Percentiles rank a stretch among this genome's conserved stretches.
Conservation (phyloP, 768 basidiomycete genomes). For the Tulasnella sp. region DNA sequence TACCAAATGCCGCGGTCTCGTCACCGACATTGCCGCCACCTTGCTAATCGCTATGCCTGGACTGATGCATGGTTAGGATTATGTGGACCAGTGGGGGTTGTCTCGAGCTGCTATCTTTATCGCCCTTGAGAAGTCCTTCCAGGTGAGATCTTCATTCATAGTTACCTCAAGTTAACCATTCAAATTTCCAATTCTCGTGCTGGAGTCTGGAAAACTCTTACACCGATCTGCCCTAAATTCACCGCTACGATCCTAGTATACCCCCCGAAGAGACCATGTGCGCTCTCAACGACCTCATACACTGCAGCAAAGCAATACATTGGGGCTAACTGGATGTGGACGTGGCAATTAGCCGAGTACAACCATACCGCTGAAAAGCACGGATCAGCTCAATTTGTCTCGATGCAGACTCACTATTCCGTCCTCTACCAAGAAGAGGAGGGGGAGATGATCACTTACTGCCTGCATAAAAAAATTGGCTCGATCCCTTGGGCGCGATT, state of each 20-base stretch:
- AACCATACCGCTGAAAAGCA: constrained; percentile 16
- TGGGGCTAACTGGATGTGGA: not conserved
- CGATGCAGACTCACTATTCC: not conserved
- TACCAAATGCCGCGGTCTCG: no score
- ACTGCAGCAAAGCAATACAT: not conserved
- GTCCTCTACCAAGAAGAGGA: not conserved
- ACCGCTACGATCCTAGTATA: not conserved
- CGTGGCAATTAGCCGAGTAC: not conserved
- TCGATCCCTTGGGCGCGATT: not conserved
- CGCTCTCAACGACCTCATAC: not conserved
- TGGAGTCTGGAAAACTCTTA: constrained; percentile 31
- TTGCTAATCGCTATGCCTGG: no score
- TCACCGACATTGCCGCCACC: no score
- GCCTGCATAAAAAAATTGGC: not conserved
- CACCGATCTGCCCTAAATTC: constrained; percentile 19
- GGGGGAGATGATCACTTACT: not conserved
- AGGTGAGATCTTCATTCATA: not conserved
- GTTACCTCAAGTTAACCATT: not conserved
- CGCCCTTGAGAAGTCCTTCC: constrained; percentile 24
- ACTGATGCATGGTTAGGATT: no score
- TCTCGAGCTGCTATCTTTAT: not conserved
- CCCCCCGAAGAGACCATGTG: not conserved
- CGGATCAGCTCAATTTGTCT: not conserved
- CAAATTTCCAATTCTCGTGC: no score
- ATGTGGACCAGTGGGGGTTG: no score